These are phyloP conservation scores for Closterium sp. DNA, from an alignment of 139 green algal species.

Conservation along the genomic window DNA sequence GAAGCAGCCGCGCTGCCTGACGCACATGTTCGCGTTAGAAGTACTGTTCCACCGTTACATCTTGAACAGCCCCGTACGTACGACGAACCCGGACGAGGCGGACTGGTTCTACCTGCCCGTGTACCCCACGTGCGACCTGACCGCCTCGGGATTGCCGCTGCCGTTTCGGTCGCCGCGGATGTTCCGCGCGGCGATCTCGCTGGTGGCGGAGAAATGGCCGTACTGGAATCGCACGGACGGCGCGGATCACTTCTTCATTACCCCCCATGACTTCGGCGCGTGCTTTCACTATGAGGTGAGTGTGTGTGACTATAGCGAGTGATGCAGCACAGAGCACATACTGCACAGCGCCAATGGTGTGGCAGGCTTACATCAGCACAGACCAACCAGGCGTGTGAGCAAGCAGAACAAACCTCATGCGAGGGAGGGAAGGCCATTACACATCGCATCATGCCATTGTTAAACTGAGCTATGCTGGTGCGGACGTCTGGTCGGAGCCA, in stretches of 20 bases:
- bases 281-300: conserved; percentile 39
- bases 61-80: conserved; percentile 25
- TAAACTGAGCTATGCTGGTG: conserved; percentile 17
- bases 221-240: conserved; percentile 42
- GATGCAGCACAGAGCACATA: neutral
- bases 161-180: conserved; percentile 26
- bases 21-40: conserved; percentile 37
- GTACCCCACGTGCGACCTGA: conserved; percentile 44
- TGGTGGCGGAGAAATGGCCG: conserved; percentile 7
- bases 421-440: conserved; percentile 27
- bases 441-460: conserved; percentile 9
- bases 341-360: neutral
- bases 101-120: conserved; percentile 45
- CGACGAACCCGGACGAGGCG: conserved; percentile 17
- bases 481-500: conserved; percentile 26
- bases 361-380: too few relatives aligned
- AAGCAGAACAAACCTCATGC: too few relatives aligned
- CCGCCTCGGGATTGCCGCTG: conserved; percentile 21
- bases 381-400: too few relatives aligned
- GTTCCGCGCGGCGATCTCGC: conserved; percentile 18
- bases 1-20: conserved; percentile 29
- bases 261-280: conserved; percentile 39
- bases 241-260: conserved; percentile 41
- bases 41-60: conserved; percentile 26
- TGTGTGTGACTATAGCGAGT: neutral